Conservation (phyloP, 352 stramenopile genomes). For the Stramenopiles sp. region DNA sequence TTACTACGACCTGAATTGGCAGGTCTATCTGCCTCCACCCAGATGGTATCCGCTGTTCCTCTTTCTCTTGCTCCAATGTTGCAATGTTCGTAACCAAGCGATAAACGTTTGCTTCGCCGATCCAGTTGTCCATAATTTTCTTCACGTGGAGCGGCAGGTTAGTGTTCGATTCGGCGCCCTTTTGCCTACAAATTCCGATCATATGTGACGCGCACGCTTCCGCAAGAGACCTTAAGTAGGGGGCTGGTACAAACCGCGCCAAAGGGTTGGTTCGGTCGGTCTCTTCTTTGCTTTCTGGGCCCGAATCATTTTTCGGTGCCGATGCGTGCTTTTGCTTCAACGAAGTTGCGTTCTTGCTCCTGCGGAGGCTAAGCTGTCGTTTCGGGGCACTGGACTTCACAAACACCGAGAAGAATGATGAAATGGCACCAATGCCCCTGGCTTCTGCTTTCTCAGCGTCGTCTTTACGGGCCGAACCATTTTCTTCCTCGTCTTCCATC, state of each 20-base stretch:
- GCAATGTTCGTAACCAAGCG: not conserved
- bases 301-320: not conserved
- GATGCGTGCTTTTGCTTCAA: not conserved
- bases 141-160: slow-evolving; percentile 3
- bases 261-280: not conserved
- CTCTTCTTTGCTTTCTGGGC: not conserved
- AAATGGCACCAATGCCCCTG: not conserved
- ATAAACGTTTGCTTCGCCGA: slow-evolving; percentile 2
- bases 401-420: slow-evolving; percentile 3
- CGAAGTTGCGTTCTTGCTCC: not conserved
- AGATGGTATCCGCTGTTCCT: not conserved
- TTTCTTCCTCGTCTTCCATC: not conserved
- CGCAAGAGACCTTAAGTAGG: not conserved
- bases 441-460: not conserved
- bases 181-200: slow-evolving; percentile 8
- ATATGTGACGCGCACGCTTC: slow-evolving; percentile 3
- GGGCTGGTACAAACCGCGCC: not conserved
- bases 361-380: not conserved
- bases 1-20: slow-evolving; percentile 1
- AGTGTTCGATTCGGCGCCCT: not conserved
- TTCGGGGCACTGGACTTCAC: not conserved
- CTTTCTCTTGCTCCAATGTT: slow-evolving; percentile 1
- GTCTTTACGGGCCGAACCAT: not conserved
- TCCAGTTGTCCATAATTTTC: slow-evolving; percentile 7
- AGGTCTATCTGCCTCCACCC: not conserved